A percentile compares a stretch with the other conserved stretches of the same genome.
Conservation (phyloP, 1,284 basidiomycete genomes). For the Cutaneotrichosporon spelunceum region DNA sequence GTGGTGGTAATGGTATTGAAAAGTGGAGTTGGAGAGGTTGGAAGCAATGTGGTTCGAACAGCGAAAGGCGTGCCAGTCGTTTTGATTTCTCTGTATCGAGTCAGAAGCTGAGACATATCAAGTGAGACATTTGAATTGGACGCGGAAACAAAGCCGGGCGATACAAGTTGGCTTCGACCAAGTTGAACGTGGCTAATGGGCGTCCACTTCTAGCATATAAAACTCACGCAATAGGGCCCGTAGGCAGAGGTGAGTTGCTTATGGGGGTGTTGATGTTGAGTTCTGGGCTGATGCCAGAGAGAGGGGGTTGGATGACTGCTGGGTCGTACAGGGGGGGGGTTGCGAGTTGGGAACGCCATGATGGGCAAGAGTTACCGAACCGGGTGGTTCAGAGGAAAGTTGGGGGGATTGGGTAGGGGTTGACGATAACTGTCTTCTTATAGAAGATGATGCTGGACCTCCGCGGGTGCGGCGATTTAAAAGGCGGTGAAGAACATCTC, state of each 20-base stretch:
- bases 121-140: too few relatives aligned
- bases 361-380: constrained; percentile 25
- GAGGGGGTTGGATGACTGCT: constrained; percentile 9
- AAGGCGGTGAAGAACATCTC: constrained; percentile 1
- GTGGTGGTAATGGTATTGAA: constrained; percentile 6
- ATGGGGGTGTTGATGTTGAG: constrained; percentile 15
- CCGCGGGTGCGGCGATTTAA: neutral
- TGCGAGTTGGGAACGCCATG: constrained; percentile 26
- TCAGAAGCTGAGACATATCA: too few relatives aligned
- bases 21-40: constrained; percentile 7
- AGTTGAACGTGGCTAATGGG: neutral
- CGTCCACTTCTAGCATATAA: neutral
- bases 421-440: constrained; percentile 17
- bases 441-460: constrained; percentile 9
- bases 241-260: constrained; percentile 11
- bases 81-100: neutral
- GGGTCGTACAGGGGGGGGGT: constrained; percentile 14
- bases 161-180: too few relatives aligned
- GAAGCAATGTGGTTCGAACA: constrained; percentile 7
- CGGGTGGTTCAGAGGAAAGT: constrained; percentile 21
- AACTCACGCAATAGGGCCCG: constrained; percentile 15
- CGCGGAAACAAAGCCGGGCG: neutral
- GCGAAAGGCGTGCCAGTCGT: neutral
- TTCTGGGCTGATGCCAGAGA: constrained; percentile 17
- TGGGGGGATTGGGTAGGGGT: constrained; percentile 10